phyloP scores from a whole-genome alignment of 169 alveolate genomes.

The Plasmodium adleri region DNA sequence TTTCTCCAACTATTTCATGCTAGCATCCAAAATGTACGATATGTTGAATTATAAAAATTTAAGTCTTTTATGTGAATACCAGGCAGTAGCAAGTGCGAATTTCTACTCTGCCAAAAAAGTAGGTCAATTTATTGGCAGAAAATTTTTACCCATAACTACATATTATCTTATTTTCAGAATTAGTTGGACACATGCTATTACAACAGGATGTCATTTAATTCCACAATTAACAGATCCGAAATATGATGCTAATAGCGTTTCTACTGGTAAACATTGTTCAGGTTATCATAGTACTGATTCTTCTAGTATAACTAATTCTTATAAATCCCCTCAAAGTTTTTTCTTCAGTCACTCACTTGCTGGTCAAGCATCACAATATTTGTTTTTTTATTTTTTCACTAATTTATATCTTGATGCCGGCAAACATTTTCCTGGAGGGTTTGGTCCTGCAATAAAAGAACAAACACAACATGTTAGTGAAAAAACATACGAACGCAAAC shows the following conservation, averaged over 20 bases:
- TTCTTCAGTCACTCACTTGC: no score
- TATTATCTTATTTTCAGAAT: no score
- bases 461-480: neutral
- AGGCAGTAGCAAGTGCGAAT: slow-evolving; percentile 30
- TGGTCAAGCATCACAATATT: no score
- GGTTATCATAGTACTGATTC: no score
- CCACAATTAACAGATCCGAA: no score
- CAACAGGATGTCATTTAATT: no score
- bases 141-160: slow-evolving; percentile 1
- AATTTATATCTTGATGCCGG: no score
- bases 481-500: neutral
- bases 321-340: neutral
- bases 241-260: no score
- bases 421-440: neutral
- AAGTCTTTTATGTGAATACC: slow-evolving; percentile 46
- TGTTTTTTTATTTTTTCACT: no score
- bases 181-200: no score
- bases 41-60: slow-evolving; percentile 34
- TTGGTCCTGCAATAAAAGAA: neutral
- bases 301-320: no score
- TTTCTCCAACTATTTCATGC: slow-evolving; percentile 16
- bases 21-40: slow-evolving; percentile 1
- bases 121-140: slow-evolving; percentile 23
- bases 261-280: no score
- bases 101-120: neutral